Evolutionary conservation across 208 protist genomes (phyloP).

Genomic region (Trypanosoma theileri): DNA sequence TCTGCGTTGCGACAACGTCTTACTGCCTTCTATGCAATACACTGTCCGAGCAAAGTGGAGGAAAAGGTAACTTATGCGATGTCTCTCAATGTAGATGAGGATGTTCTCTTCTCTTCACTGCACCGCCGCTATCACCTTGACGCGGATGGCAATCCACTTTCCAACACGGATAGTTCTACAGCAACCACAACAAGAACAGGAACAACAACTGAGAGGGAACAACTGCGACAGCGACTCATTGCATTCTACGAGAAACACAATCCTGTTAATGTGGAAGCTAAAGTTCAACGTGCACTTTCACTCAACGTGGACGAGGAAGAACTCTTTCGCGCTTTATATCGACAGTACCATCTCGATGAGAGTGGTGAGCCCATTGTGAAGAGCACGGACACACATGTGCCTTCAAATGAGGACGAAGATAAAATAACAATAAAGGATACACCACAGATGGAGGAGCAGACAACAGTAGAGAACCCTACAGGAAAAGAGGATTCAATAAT

Average conservation of each 20-base stretch:
- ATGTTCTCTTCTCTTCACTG: conserved; percentile 15
- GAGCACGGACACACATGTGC: not conserved
- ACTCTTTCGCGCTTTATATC: conserved; percentile 15
- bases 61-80: conserved; percentile 17
- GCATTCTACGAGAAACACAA: conserved; percentile 14
- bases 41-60: conserved; percentile 9
- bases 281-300: conserved; percentile 16
- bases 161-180: not conserved
- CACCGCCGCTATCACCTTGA: conserved; percentile 22
- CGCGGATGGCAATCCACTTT: conserved; percentile 13
- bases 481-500: not conserved
- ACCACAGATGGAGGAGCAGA: not conserved
- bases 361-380: conserved; percentile 9
- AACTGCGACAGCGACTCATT: conserved; percentile 4
- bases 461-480: not conserved
- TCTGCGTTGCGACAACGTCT: not conserved
- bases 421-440: not conserved
- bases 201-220: not conserved
- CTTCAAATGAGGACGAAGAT: not conserved
- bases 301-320: conserved; percentile 17
- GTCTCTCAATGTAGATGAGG: conserved; percentile 17
- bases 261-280: conserved; percentile 18
- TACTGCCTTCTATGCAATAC: conserved; percentile 9
- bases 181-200: not conserved
- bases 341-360: conserved; percentile 20